Conservation (phyloP, 163 green algal species). For the Scenedesmus sp. region DNA sequence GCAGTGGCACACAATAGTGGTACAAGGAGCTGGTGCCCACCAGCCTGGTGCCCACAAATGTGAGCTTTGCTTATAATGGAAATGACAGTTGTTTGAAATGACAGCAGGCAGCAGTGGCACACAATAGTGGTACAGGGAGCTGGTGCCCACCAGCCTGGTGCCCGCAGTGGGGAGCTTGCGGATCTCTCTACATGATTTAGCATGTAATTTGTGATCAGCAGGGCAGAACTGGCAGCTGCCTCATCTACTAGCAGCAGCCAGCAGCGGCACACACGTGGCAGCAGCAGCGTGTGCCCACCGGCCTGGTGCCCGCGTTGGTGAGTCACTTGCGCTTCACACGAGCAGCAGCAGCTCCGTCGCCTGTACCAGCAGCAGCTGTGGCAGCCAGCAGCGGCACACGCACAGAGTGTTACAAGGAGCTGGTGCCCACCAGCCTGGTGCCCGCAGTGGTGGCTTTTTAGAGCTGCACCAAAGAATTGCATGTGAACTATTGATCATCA, state of each 20-base stretch:
- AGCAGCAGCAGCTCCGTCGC: neutral
- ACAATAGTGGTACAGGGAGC: neutral
- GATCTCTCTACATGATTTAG: no score
- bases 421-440: slow-evolving; percentile 47
- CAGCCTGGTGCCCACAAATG: slow-evolving; percentile 3
- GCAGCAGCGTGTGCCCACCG: no score
- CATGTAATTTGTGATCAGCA: no score
- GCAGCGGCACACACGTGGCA: no score
- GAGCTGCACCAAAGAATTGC: neutral
- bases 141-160: slow-evolving; percentile 38
- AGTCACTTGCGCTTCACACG: neutral
- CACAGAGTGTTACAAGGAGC: neutral
- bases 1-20: no score
- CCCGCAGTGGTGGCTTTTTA: slow-evolving; percentile 23
- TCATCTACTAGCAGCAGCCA: no score
- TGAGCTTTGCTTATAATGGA: neutral
- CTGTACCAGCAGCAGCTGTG: neutral
- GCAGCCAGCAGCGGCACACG: neutral
- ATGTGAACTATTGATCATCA: neutral
- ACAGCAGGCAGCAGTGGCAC: neutral
- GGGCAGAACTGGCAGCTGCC: no score
- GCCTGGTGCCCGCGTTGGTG: slow-evolving; percentile 51
- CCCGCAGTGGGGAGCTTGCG: no score
- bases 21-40: no score
- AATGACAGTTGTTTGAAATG: neutral